phyloP scores from a whole-genome alignment of 2,329 filamentous ascomycete species.

The Fusarium decemcellulare region DNA sequence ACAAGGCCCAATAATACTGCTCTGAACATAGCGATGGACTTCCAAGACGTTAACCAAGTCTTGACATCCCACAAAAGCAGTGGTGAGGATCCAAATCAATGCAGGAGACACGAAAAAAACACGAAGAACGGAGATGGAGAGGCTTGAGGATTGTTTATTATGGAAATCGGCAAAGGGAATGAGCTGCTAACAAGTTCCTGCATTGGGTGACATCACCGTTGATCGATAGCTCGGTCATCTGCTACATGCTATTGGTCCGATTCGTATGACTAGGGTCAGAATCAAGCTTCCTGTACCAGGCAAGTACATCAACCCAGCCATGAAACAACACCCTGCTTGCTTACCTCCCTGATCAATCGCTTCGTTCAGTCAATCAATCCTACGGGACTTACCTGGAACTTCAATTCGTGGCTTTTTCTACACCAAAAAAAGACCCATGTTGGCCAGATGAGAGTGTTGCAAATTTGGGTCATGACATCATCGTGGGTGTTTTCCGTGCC shows the following conservation, averaged over 20 bases:
- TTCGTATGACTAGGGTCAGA: constrained; percentile 14
- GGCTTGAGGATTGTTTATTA: constrained; percentile 24
- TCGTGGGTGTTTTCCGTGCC: constrained; percentile 8
- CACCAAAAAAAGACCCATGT: background rate
- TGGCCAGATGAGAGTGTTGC: constrained; percentile 1
- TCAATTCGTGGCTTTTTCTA: background rate
- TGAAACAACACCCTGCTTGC: constrained; percentile 9
- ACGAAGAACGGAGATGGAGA: background rate
- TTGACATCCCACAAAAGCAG: background rate
- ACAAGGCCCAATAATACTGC: constrained; percentile 40
- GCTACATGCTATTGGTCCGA: constrained; percentile 25
- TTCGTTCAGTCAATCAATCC: background rate
- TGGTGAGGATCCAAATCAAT: background rate
- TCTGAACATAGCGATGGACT: constrained; percentile 32
- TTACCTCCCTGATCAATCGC: background rate
- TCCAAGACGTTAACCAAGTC: background rate
- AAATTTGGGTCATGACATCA: constrained; percentile 35
- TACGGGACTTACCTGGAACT: constrained; percentile 4
- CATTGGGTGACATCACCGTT: constrained; percentile 38
- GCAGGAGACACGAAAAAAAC: background rate
- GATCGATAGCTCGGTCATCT: constrained; percentile 18
- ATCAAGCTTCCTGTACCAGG: constrained; percentile 26
- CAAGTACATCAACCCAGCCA: background rate
- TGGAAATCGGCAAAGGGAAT: constrained; percentile 5
- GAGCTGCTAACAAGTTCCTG: constrained; percentile 35